A percentile compares a stretch with the other conserved stretches of the same genome.
Evolutionary conservation across 228 moss, liverwort and hornwort species (phyloP).

Genomic region (Sphagnum fallax): DNA sequence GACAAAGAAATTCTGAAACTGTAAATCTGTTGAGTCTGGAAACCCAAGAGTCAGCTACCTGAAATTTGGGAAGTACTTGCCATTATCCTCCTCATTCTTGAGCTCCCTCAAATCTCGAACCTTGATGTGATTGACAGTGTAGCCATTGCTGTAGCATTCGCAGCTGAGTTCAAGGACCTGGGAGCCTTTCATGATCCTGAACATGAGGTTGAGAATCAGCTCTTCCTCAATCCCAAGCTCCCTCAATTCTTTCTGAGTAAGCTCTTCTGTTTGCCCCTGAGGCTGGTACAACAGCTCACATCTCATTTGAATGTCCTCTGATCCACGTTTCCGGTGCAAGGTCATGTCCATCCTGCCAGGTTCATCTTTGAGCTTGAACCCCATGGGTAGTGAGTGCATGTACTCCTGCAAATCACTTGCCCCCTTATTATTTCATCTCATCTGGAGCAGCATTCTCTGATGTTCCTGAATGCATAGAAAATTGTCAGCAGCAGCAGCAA

Average conservation of each 20-base stretch:
- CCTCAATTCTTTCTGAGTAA: neutral
- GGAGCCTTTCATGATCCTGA: constrained; percentile 26
- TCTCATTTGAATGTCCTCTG: constrained; percentile 29
- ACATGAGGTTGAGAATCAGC: constrained; percentile 15
- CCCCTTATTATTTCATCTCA: constrained; percentile 1
- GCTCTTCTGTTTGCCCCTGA: constrained; percentile 6
- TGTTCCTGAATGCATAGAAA: too few relatives aligned
- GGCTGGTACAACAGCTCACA: constrained; percentile 35
- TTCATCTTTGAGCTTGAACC: constrained; percentile 28
- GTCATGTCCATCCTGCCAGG: constrained; percentile 21
- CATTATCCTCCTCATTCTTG: constrained; percentile 5
- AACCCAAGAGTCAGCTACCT: constrained; percentile 14
- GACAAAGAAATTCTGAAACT: neutral
- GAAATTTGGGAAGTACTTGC: constrained; percentile 29
- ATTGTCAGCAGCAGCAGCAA: too few relatives aligned
- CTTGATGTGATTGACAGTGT: constrained; percentile 30
- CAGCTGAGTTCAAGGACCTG: constrained; percentile 28
- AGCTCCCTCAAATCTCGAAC: constrained; percentile 18
- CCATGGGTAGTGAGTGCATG: constrained; percentile 32
- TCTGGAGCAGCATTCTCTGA: too few relatives aligned
- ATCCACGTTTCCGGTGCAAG: constrained; percentile 30
- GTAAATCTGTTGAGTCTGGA: neutral
- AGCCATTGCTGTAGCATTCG: constrained; percentile 42
- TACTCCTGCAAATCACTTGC: constrained; percentile 34
- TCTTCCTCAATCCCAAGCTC: constrained; percentile 9